A percentile compares a stretch with the other conserved stretches of the same genome.
Evolutionary conservation across 2,329 filamentous ascomycete species (phyloP).

Genomic region (Calonectria honghensis): DNA sequence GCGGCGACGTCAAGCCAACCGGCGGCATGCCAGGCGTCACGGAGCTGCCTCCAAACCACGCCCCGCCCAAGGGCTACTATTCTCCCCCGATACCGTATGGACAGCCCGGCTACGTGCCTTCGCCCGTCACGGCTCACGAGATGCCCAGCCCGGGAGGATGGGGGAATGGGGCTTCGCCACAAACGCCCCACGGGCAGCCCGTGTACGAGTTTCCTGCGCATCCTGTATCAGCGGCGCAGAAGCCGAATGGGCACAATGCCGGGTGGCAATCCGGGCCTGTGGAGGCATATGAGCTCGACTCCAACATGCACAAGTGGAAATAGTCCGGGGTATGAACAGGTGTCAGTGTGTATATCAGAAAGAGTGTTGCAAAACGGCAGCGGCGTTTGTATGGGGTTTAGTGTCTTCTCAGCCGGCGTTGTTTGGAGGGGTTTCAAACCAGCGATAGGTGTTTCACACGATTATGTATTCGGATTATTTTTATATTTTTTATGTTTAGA

Average conservation of each 20-base stretch:
- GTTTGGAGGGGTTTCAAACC: conserved; percentile 28
- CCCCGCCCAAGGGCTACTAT: conserved; percentile 47
- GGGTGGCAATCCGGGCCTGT: conserved; percentile 62
- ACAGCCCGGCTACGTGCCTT: conserved; percentile 42
- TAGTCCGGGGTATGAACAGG: neutral
- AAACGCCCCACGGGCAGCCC: conserved; percentile 37
- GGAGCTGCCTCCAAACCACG: conserved; percentile 52
- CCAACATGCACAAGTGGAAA: conserved; percentile 44
- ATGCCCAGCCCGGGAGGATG: conserved; percentile 48
- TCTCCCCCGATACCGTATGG: conserved; percentile 36
- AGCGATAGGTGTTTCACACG: neutral
- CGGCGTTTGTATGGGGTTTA: conserved; percentile 17
- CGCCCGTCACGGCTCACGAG: conserved; percentile 48
- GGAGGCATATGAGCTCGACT: conserved; percentile 58
- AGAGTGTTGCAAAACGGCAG: conserved; percentile 9
- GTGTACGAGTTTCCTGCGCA: conserved; percentile 44
- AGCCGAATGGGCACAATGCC: conserved; percentile 44
- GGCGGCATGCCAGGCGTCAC: conserved; percentile 34
- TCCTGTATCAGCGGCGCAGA: conserved; percentile 37
- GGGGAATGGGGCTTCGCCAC: conserved; percentile 43
- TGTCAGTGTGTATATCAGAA: neutral
- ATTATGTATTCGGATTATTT: neutral
- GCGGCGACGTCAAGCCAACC: conserved; percentile 45
- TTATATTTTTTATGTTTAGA: neutral
- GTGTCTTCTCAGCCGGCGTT: conserved; percentile 40